Evolutionary conservation across 2,329 filamentous ascomycete species (phyloP), one percentile per base, ranked within the genome.

Genomic region (Hypoxylon sp.): DNA sequence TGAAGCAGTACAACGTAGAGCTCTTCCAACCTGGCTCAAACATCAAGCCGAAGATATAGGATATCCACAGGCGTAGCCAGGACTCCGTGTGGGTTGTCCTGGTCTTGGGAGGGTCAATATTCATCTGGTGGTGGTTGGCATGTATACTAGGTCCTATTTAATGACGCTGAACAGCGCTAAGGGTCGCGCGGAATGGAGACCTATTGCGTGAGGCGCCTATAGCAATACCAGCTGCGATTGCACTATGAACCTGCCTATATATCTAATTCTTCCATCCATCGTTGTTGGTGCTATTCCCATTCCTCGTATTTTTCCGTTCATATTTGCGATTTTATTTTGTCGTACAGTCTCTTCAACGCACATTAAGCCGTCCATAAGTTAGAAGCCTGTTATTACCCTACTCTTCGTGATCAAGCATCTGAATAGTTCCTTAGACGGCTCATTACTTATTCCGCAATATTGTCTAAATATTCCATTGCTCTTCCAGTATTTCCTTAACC

Each of bases 1-100:
- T 93, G 77, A 86, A 83, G 79, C 80, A 89, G 79, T 89, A 90
- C 77, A 81, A 81, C 11, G 77, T 84, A 10, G 74, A 79, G 76
- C 80, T 76, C 64, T 77, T 77, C 48, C 81, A 90, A 79, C 84
- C 86, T 14, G 88, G 88, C 30, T 78, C 84, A 27, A 84, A 82
- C 71, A 89, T 89, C 75, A 79, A 78, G 57, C 76, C 83, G 40
- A 86, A 84, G 79, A 73, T 88, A 73, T 88, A 81, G 76, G 56
- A 27, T 20, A 17, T 46, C 42, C 20, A 1, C 11, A 30, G 31
- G 33, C 3, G n/a, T 13, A 25, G 35, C 25, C 14, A 27, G 49
- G 42, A 10, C 42, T 48, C 27, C 20, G 17, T 49, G 5, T 25
- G 1, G 14, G 35, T 27, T 17, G 17, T 13, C 25, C 13, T 57